These are phyloP conservation scores for Dendrocalamus sinicus DNA, from an alignment of 176 grass and related monocot species.

Conservation along the genomic window DNA sequence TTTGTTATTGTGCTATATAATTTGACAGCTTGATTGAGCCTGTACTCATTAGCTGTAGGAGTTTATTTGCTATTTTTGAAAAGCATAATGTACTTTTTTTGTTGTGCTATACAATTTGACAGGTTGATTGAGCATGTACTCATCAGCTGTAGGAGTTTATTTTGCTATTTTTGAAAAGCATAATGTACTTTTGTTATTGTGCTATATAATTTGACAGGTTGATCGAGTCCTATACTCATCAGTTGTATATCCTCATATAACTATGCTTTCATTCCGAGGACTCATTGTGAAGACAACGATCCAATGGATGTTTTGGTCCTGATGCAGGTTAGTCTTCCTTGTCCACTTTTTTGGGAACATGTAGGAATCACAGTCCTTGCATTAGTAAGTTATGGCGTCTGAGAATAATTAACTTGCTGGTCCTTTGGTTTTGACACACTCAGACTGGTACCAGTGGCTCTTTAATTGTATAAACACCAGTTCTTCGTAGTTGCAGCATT, in stretches of 20 bases:
- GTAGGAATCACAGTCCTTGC: background rate
- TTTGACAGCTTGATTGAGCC: constrained; percentile 52
- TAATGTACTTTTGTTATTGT: constrained; percentile 19
- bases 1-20: background rate
- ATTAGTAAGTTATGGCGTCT: background rate
- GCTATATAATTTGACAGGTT: constrained; percentile 50
- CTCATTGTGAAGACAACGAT: constrained; percentile 72
- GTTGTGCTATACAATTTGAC: background rate
- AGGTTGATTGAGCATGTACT: constrained; percentile 66
- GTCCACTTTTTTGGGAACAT: background rate
- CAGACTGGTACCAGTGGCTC: background rate
- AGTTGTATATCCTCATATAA: constrained; percentile 76
- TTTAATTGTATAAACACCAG: background rate
- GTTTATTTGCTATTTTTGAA: no score
- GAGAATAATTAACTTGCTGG: background rate
- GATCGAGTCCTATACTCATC: constrained; percentile 70
- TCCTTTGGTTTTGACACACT: background rate
- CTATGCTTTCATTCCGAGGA: constrained; percentile 74
- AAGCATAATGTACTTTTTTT: no score
- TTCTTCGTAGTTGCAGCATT: background rate
- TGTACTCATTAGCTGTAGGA: background rate
- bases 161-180: background rate
- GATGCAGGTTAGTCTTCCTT: constrained; percentile 58
- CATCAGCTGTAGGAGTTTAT: constrained; percentile 47
- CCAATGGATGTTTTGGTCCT: constrained; percentile 83